Conservation (phyloP, 306 rosid species). For the Quercus engelmannii region DNA sequence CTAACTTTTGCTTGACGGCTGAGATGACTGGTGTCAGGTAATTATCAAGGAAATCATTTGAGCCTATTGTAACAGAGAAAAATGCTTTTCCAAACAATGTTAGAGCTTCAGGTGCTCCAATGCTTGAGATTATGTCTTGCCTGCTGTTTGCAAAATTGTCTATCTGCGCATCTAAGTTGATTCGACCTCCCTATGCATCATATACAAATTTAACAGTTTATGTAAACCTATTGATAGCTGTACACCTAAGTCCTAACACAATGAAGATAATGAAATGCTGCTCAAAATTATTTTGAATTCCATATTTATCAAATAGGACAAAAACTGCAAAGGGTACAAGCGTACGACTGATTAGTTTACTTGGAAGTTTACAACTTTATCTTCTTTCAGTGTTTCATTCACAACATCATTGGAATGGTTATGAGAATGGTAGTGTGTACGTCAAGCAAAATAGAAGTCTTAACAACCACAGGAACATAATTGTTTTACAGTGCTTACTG, state of each 20-base stretch:
- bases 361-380: no score
- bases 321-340: no score
- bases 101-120: constrained; percentile 41
- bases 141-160: constrained; percentile 66
- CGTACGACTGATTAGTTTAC: no score
- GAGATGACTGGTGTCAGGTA: constrained; percentile 41
- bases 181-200: constrained; percentile 49
- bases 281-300: not conserved
- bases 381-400: not conserved
- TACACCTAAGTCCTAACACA: not conserved
- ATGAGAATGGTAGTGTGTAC: not conserved
- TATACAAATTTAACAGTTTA: not conserved
- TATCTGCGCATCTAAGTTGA: constrained; percentile 60
- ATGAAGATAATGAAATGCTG: not conserved
- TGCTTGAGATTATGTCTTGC: constrained; percentile 47
- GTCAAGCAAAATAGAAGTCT: no score
- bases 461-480: no score
- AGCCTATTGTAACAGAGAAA: constrained; percentile 57
- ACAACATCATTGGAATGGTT: not conserved
- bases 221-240: not conserved
- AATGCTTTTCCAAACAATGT: constrained; percentile 37
- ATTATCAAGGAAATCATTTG: constrained; percentile 71
- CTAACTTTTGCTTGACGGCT: constrained; percentile 9
- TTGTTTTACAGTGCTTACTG: no score
- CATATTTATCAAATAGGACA: no score